Evolutionary conservation across 257 asterid genomes (phyloP).

Genomic region (Jaltomata sinuosa): DNA sequence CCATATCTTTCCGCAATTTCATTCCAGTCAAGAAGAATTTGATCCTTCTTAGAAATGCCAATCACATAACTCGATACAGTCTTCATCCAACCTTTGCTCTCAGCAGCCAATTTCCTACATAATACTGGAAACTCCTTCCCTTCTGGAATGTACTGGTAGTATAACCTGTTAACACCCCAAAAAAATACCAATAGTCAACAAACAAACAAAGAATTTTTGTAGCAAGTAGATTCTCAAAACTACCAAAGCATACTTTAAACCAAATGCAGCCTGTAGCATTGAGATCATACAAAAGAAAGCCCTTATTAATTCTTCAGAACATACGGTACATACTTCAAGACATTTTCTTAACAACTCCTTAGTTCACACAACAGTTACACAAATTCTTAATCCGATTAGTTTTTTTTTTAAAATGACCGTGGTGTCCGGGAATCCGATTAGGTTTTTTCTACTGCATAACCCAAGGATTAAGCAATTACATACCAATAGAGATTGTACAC

Average conservation of each 20-base stretch:
- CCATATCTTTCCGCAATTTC: constrained; percentile 76
- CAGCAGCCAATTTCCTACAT: constrained; percentile 50
- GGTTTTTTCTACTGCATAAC: background rate
- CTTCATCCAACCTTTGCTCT: constrained; percentile 40
- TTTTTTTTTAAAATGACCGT: too few relatives aligned
- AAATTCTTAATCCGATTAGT: background rate
- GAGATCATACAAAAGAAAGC: background rate
- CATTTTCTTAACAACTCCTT: background rate
- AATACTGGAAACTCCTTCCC: constrained; percentile 90
- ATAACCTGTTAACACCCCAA: constrained; percentile 45
- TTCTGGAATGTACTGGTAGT: constrained; percentile 77
- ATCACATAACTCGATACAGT: constrained; percentile 23
- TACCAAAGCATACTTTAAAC: background rate
- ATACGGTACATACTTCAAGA: background rate
- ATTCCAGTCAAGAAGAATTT: constrained; percentile 89
- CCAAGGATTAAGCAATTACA: background rate
- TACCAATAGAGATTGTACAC: background rate
- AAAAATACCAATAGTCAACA: background rate
- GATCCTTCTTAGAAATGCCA: constrained; percentile 35
- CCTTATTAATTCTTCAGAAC: background rate
- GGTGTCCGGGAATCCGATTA: background rate
- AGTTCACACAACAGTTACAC: background rate
- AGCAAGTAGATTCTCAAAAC: background rate
- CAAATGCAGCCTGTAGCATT: background rate
- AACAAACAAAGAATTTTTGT: background rate